phyloP scores from a whole-genome alignment of 1,284 basidiomycete genomes.

The Cystobasidium pallidum region DNA sequence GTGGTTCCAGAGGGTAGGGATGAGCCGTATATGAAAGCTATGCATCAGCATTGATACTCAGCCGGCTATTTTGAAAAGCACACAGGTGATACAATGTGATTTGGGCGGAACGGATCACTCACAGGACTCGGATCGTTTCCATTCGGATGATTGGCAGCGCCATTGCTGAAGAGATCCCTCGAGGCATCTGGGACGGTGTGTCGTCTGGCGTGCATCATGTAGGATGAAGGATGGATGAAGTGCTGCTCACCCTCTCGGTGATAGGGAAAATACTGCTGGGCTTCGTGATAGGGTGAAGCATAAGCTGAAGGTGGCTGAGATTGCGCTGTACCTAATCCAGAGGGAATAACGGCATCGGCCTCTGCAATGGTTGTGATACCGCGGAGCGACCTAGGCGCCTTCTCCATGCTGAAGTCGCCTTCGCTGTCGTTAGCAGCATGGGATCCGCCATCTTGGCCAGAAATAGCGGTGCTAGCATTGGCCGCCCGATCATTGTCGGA shows the following conservation, averaged over 20 bases:
- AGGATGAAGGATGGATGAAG: background rate
- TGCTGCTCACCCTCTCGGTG: conserved; percentile 13
- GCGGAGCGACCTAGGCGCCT: conserved; percentile 36
- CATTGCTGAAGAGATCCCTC: conserved; percentile 2
- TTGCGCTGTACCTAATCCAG: conserved; percentile 5
- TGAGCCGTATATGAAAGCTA: conserved; percentile 34
- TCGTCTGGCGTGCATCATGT: conserved; percentile 30
- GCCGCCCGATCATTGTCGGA: conserved; percentile 18
- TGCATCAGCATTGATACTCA: conserved; percentile 33
- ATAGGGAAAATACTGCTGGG: background rate
- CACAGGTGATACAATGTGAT: background rate
- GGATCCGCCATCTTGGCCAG: conserved; percentile 16
- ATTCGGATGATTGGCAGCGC: background rate
- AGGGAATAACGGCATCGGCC: conserved; percentile 6
- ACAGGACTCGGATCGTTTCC: conserved; percentile 14
- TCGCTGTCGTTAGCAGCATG: conserved; percentile 22
- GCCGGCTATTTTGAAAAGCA: conserved; percentile 12
- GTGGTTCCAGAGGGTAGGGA: conserved; percentile 16
- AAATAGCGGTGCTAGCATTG: conserved; percentile 21
- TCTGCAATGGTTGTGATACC: conserved; percentile 37
- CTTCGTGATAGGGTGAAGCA: background rate
- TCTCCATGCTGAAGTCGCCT: conserved; percentile 27
- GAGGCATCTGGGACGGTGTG: conserved; percentile 28
- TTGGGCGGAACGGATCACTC: background rate
- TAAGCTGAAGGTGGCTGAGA: background rate